Evolutionary conservation across 768 basidiomycete genomes (phyloP), one percentile per base, ranked within the genome.

Genomic region (Pluteus cervinus): DNA sequence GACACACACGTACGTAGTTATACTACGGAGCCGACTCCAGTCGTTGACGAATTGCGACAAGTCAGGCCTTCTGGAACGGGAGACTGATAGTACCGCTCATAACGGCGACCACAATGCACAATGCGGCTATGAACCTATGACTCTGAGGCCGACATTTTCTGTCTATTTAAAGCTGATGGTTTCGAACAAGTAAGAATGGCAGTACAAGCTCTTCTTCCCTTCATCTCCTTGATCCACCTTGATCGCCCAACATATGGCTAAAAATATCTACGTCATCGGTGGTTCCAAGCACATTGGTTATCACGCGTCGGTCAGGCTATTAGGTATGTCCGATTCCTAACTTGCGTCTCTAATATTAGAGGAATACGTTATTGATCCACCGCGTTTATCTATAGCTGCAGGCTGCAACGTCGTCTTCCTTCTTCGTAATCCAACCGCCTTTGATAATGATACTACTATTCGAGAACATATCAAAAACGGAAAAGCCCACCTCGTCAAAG

Each of bases 391-490:
- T n/a, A n/a, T n/a, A n/a, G n/a, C n/a, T n/a, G n/a, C n/a, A n/a
- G 81, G 81, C 25, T 64, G 72, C 3, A 75, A 66, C 2, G 75
- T 84, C 1, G 80, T 79, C 0, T 83, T 79, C 47, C 63, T 84
- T 9, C 63, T 85, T 24, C 73, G 83, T 21, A 65, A 60, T 12
- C 57, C 69, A 0, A 43, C 57, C 7, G 62, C 65, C 4, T 83
- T 85, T 44, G 76, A 81, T 29, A 44, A 56, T 5, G 74, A 85
- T 45, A 58, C 61, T 16, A 47, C 44, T 2, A 70, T 86, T n/a
- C 72, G 82, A 45, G 41, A 44, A 7, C 69, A 73, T 50, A 48
- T 84, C 33, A 52, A 62, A 33, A 48, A 62, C 0, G 79, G 78
- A 4, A 66, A 66, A 36, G 83, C 74, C 1, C 65, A 55, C 8